These are phyloP conservation scores for Penicillium sclerotiorum DNA, from an alignment of 2,329 filamentous ascomycete species.

Conservation along the genomic window DNA sequence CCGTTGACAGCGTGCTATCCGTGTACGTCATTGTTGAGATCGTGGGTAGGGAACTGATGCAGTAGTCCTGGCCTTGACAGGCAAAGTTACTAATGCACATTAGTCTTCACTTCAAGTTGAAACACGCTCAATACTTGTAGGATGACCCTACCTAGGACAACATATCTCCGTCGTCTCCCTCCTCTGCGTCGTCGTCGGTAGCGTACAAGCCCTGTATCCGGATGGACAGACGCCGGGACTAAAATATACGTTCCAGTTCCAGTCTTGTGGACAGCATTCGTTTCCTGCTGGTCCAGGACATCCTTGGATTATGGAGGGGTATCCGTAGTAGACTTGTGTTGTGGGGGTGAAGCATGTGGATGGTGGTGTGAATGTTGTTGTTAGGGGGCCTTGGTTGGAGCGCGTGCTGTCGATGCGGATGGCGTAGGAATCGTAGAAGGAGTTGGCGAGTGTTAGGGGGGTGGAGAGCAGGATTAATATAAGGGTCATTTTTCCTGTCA, in stretches of 20 bases:
- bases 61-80: slow-evolving; percentile 13
- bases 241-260: neutral
- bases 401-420: neutral
- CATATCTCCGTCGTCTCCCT: neutral
- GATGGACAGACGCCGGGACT: slow-evolving; percentile 1
- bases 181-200: neutral
- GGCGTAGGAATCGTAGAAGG: neutral
- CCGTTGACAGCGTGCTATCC: slow-evolving; percentile 7
- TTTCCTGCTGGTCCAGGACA: neutral
- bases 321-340: neutral
- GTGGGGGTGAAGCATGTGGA: neutral
- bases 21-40: slow-evolving; percentile 9
- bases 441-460: neutral
- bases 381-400: neutral
- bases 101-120: too few species aligned
- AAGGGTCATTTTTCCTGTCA: too few species aligned
- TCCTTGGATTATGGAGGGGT: neutral
- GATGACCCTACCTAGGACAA: neutral
- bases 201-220: neutral
- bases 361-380: slow-evolving; percentile 1
- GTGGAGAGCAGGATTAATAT: neutral
- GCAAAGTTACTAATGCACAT: slow-evolving; percentile 4
- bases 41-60: slow-evolving; percentile 6
- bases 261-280: neutral
- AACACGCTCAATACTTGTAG: too few species aligned